A percentile compares a stretch with the other conserved stretches of the same genome.
These are phyloP conservation scores for Tilletia caries DNA, from an alignment of 1,284 basidiomycete genomes.

Conservation along the genomic window DNA sequence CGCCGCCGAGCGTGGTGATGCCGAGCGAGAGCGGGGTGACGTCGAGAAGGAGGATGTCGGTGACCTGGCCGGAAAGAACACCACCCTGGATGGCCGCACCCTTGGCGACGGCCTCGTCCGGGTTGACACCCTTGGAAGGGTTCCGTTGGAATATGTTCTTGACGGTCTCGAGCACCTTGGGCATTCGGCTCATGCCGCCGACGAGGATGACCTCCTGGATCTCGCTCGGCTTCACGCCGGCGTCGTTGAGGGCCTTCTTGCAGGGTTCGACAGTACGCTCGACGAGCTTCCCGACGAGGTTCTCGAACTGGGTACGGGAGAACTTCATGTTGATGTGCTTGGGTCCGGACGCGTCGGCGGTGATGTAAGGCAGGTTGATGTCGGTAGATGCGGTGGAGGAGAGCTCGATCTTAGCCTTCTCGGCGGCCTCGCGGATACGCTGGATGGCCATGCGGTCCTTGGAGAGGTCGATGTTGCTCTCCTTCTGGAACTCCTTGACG, in stretches of 20 bases:
- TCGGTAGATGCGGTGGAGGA: slow-evolving; percentile 91
- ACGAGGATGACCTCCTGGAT: slow-evolving; percentile 96
- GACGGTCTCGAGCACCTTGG: slow-evolving; percentile 87
- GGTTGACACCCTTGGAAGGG: slow-evolving; percentile 96
- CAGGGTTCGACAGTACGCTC: slow-evolving; percentile 92
- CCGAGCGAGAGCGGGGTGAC: slow-evolving; percentile 91
- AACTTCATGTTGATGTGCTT: slow-evolving; percentile 95
- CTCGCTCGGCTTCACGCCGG: slow-evolving; percentile 84
- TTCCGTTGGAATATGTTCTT: slow-evolving; percentile 89
- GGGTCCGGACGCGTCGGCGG: slow-evolving; percentile 85
- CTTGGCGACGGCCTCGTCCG: slow-evolving; percentile 89
- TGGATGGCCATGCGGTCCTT: slow-evolving; percentile 96
- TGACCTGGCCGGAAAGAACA: slow-evolving; percentile 92
- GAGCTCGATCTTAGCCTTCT: slow-evolving; percentile 98
- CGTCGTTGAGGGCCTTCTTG: slow-evolving; percentile 90
- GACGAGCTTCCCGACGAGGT: slow-evolving; percentile 75
- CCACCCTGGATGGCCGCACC: slow-evolving; percentile 91
- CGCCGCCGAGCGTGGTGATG: slow-evolving; percentile 96
- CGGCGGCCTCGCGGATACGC: slow-evolving; percentile 95
- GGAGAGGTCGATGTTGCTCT: slow-evolving; percentile 74
- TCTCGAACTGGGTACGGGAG: slow-evolving; percentile 83
- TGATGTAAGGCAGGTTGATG: slow-evolving; percentile 91
- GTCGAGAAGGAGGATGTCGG: slow-evolving; percentile 90
- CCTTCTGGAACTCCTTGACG: slow-evolving; percentile 90
- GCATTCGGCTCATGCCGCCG: slow-evolving; percentile 98